Base-by-base conservation (phyloP, 345 rosid genomes). In the Lepidium aucheri region DNA sequence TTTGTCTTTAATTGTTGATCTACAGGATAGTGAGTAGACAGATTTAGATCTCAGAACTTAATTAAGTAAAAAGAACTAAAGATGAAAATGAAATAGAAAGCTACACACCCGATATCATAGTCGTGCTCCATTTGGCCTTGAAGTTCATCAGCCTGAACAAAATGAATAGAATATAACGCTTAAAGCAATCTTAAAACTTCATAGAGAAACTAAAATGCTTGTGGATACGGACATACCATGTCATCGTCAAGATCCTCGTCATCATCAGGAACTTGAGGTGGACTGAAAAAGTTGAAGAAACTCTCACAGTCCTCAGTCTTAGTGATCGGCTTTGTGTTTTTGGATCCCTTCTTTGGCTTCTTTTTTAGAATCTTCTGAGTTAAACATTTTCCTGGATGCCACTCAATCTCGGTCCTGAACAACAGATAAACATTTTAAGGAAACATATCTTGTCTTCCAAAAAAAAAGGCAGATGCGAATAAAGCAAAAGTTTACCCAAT, bases 41-140 rank as follows among this genome's bases (percentile, higher is more conserved):
- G 46, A 11, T 9, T 33, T 13, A 72, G 14, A 58, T 9, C 22
- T 8, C 9, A 11, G 0, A 41, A 51, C 7, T 9, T 1, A 26
- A 43, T 9, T 3, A 43, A 22, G 26, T 8, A 6, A 34, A 63
- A 9, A 24, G 50, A 65, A 14, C 9, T 13, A 39, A 36, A 56
- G 7, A 28, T 24, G 52, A 24, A 36, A 52, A 1, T 13, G 18
- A 36, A 52, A 1, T 13, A 30, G 1, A 22, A 39, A 41, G 4
- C 61, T 74, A 76, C 86, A 61, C 4, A 95, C 99, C 96, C 99
- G 15, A 95, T 75, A 62, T 95, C 97, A 77, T 91, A 95, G 80
- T 95, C 99, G 36, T 88, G 93, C 53, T 91, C 99, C 98, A 95
- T 95, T 72, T 84, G 84, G 76, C 86, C 87, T 60, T 91, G 96